Base-by-base conservation (phyloP, 2,329 filamentous ascomycete genomes). In the Trichoderma polysporum region DNA sequence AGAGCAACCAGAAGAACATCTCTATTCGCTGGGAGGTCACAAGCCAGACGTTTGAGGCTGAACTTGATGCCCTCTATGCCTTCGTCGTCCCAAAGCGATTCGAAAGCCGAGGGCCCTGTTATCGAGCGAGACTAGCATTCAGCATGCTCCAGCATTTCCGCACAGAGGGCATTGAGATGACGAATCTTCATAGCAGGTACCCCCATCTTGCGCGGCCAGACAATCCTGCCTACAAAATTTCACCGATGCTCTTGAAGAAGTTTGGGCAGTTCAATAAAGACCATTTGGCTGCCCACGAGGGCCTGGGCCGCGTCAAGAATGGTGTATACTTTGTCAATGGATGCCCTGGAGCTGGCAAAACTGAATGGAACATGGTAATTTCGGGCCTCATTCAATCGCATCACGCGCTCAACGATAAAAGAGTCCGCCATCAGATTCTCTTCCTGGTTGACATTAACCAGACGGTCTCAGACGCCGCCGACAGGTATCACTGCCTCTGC, bases 361-460 rank as follows among this genome's bases (percentile, higher is more conserved):
- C 82, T 0, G 79, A 83, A 39, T 82, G 80, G 79, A 82, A 79
- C 37, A 77, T 83, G 70, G 71, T 80, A 1, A 70, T 82, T 2
- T 74, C 81, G 1, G 79, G 78, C 0, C 71, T 82, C 19, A 77
- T 79, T 9, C 77, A 78, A 47, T 74, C 74, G 15, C 49, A 78
- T 74, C 50, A 71, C 64, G 22, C 72, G 70, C 10, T 72, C 71
- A 29, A 70, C 66, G 3, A 66, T 2, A 72, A 68, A n/a, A 69
- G 70, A 15, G 65, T 67, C 15, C 70, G 68, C 9, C 75, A 66
- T 6, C 81, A 76, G 7, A 76, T 84, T 12, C 72, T 84, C 0
- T 84, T 83, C 57, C 71, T 84, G 0, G 74, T 84, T 1, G 82
- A 84, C 61, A 79, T 84, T 62, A 84, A 84, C 70, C 78, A 81